Evolutionary conservation across 2,329 filamentous ascomycete species (phyloP).

Genomic region (Colletotrichum siamense): DNA sequence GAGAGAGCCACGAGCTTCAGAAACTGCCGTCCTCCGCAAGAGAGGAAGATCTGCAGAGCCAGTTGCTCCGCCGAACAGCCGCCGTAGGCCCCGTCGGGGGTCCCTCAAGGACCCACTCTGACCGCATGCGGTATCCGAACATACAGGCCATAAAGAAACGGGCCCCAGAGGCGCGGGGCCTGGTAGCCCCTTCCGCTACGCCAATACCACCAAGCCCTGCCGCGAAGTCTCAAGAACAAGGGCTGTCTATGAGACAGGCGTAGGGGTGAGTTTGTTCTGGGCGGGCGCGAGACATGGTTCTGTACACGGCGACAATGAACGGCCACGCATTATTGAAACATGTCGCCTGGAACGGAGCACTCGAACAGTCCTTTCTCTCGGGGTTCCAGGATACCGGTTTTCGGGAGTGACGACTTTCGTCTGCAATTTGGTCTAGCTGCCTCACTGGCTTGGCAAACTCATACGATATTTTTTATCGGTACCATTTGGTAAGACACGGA

Average conservation of each 20-base stretch:
- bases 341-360: neutral
- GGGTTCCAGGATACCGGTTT: neutral
- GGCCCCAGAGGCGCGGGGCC: neutral
- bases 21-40: neutral
- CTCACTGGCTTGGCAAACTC: neutral
- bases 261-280: neutral
- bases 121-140: neutral
- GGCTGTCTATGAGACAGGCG: constrained; percentile 1
- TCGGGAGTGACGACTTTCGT: neutral
- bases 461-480: neutral
- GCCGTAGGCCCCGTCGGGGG: neutral
- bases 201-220: neutral
- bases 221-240: neutral
- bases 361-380: neutral
- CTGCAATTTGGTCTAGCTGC: neutral
- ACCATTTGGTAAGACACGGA: neutral
- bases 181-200: neutral
- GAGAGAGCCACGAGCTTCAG: neutral
- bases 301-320: neutral
- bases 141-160: neutral
- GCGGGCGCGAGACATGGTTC: constrained; percentile 2
- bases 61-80: neutral
- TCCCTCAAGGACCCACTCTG: neutral
- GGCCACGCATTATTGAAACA: neutral
- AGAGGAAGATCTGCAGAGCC: neutral